These are phyloP conservation scores for Vigna mungo DNA, from an alignment of 306 rosid species.

Conservation along the genomic window DNA sequence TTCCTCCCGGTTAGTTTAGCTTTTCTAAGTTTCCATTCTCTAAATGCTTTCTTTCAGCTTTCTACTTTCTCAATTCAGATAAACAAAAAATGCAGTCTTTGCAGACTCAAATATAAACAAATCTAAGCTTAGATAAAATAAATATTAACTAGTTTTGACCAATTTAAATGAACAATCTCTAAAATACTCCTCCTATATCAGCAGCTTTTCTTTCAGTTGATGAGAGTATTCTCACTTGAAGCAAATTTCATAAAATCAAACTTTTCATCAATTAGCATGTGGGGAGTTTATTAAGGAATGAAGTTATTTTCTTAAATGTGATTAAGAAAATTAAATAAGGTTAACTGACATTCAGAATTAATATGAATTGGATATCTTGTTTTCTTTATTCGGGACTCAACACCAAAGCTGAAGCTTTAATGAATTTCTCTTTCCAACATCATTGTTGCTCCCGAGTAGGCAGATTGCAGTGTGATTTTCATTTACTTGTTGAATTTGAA, in stretches of 20 bases:
- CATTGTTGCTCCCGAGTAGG: neutral
- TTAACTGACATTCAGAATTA: no score
- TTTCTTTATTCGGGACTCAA: neutral
- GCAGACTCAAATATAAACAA: no score
- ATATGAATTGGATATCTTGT: no score
- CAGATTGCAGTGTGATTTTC: constrained; percentile 13
- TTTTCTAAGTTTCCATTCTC: neutral
- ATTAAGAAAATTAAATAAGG: neutral
- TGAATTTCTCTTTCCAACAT: neutral
- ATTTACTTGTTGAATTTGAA: constrained; percentile 17
- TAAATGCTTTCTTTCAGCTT: neutral
- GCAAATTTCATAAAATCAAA: no score
- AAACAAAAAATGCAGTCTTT: no score
- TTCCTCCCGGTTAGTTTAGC: constrained; percentile 62
- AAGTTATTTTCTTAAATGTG: neutral
- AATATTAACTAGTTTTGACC: neutral
- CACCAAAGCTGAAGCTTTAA: neutral
- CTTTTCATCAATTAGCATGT: neutral
- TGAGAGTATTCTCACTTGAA: neutral
- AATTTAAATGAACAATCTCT: neutral
- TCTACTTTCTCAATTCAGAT: constrained; percentile 7
- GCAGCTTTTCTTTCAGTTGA: neutral
- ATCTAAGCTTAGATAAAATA: no score
- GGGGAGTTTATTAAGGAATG: neutral
- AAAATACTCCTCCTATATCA: neutral